Base-by-base conservation (phyloP, 2,329 filamentous ascomycete species). In the Paracoccidioides brasiliensis region DNA sequence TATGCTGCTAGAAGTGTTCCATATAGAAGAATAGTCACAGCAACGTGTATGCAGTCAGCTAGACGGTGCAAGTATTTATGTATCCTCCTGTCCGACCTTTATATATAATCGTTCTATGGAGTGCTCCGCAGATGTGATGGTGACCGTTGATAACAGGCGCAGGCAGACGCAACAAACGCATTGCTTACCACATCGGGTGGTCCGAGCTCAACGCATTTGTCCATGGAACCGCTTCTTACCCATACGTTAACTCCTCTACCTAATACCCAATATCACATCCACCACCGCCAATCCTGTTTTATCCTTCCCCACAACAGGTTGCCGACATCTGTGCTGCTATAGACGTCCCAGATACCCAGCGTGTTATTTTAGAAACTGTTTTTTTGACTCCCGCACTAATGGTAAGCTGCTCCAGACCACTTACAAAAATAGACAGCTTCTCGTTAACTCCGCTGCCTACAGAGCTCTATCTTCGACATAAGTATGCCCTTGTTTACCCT, bases 381-480 rank as follows among this genome's bases (percentile, higher is more conserved):
- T 44, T 6, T 32, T 32, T 41, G 32, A 30, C 44, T 28, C 2
- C n/a, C n/a, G 42, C 30, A 64, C 22, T 57, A 59, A 69, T 71
- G 67, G 68, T 69, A 65, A 57, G 65, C 62, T 49, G 12, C 40
- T 44, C 43, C 53, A 7, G 6, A 5, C 14, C 44, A 6, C 9
- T 33, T n/a, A 7, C 14, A 8, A 55, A 60, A 54, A 52, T 60
- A 59, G 56, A 63, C 48, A 60, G 67, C 67, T 70, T 73, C 61
- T 32, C 61, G 64, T 64, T 66, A 64, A 62, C 59, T 68, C 55
- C 64, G 53, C 45, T 48, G 33, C 35, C 46, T 61, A 58, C 70
- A 95, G 90, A 84, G 84, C 70, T 93, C 87, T 63, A 90, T 90
- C 64, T 95, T 95, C 82, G 86, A 89, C 72, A 95, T 95, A 84